Percentiles rank a stretch among this genome's conserved stretches.
Conservation (phyloP, 495 filamentous ascomycete genomes). For the Podospora pseudocomata region DNA sequence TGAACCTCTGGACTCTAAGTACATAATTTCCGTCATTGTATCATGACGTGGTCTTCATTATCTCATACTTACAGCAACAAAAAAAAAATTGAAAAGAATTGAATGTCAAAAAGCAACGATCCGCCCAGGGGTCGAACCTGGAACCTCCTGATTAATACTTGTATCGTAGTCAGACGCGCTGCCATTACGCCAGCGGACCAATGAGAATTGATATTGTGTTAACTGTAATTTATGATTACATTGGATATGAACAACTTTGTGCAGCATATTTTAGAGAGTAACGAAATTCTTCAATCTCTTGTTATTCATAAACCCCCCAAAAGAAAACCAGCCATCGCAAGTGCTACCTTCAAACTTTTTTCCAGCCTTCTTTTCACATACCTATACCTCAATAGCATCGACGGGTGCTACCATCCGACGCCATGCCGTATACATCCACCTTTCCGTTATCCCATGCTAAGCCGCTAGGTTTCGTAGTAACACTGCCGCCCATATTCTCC, state of each 20-base stretch:
- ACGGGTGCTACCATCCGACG: neutral
- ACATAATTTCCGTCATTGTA: no score
- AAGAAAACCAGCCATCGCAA: no score
- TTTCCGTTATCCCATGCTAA: slow-evolving; percentile 33
- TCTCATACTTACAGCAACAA: no score
- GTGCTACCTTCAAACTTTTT: no score
- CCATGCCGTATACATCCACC: slow-evolving; percentile 32
- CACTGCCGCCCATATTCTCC: slow-evolving; percentile 26
- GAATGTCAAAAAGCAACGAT: neutral
- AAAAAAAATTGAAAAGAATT: no score
- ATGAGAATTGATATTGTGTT: neutral
- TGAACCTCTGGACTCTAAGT: no score
- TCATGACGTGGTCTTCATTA: no score
- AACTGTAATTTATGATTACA: neutral
- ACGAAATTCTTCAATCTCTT: no score
- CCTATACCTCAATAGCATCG: neutral
- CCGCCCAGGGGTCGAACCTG: neutral
- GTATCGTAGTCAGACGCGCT: neutral
- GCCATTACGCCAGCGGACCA: neutral
- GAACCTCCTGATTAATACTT: neutral
- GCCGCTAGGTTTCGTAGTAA: slow-evolving; percentile 25
- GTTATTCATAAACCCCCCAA: no score
- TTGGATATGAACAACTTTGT: neutral
- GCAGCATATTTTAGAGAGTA: no score
- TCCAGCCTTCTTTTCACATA: neutral